A percentile compares a stretch with the other conserved stretches of the same genome.
Evolutionary conservation across 768 basidiomycete species (phyloP).

Genomic region (Flagelloscypha sp.): DNA sequence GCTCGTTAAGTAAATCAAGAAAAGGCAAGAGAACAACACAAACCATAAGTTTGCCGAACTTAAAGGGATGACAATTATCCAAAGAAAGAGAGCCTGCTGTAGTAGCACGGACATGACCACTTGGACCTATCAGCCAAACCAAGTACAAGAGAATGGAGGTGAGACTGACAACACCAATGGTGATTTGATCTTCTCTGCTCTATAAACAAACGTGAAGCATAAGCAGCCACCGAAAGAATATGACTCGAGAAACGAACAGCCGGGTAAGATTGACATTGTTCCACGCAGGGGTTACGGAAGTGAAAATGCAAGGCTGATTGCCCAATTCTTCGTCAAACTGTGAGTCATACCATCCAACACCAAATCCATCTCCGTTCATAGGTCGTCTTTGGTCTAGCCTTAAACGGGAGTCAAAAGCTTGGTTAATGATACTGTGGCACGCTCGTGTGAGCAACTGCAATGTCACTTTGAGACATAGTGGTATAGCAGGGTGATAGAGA

Average conservation of each 20-base stretch:
- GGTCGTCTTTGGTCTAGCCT: conserved; percentile 73
- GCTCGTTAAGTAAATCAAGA: conserved; percentile 3
- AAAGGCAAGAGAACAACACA: conserved; percentile 2
- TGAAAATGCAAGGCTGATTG: conserved; percentile 89
- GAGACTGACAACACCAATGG: conserved; percentile 81
- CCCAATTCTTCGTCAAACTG: conserved; percentile 77
- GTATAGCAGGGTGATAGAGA: conserved; percentile 4
- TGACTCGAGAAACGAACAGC: no score
- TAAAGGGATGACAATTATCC: conserved; percentile 95
- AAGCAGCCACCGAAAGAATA: no score
- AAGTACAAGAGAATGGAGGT: neutral
- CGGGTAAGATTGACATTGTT: conserved; percentile 91
- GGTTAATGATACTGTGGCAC: conserved; percentile 93
- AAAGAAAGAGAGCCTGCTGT: conserved; percentile 87
- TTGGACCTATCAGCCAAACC: conserved; percentile 16
- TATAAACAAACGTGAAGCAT: no score
- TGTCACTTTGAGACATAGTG: conserved; percentile 6
- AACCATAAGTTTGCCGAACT: conserved; percentile 89
- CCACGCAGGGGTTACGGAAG: conserved; percentile 94
- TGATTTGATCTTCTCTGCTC: conserved; percentile 97
- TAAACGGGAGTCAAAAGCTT: conserved; percentile 90
- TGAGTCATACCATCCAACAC: conserved; percentile 96
- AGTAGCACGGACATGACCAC: conserved; percentile 89
- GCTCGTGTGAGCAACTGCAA: conserved; percentile 82
- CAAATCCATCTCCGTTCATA: conserved; percentile 96